These are phyloP conservation scores for Blastobotrys serpentis DNA, from an alignment of 1,139 yeast genomes.

Conservation along the genomic window DNA sequence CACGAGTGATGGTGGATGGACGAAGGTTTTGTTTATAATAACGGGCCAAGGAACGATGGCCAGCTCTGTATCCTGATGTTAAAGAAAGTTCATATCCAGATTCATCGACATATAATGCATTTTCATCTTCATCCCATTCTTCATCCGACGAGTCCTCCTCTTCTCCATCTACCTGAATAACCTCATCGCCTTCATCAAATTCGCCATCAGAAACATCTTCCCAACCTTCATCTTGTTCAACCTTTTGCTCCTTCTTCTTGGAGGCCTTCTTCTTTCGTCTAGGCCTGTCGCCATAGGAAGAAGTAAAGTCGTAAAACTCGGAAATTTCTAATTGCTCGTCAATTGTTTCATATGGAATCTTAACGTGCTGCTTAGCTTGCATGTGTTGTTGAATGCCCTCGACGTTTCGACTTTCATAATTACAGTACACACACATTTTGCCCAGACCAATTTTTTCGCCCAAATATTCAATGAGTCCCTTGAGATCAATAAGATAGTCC, in stretches of 20 bases:
- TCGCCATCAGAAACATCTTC: slow-evolving; percentile 37
- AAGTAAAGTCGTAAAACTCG: slow-evolving; percentile 81
- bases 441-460: slow-evolving; percentile 86
- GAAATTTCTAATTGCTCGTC: slow-evolving; percentile 79
- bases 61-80: slow-evolving; percentile 84
- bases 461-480: slow-evolving; percentile 70
- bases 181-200: slow-evolving; percentile 48
- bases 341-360: slow-evolving; percentile 81
- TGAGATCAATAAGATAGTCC: slow-evolving; percentile 62
- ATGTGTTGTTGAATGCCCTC: slow-evolving; percentile 93
- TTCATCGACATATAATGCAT: slow-evolving; percentile 48
- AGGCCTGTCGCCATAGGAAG: slow-evolving; percentile 49
- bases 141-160: slow-evolving; percentile 51
- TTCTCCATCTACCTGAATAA: slow-evolving; percentile 43
- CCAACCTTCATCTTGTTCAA: slow-evolving; percentile 26
- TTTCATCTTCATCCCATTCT: slow-evolving; percentile 44
- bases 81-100: slow-evolving; percentile 77
- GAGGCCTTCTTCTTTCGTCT: slow-evolving; percentile 22
- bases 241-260: slow-evolving; percentile 20
- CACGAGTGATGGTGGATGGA: slow-evolving; percentile 69
- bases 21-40: slow-evolving; percentile 82
- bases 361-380: slow-evolving; percentile 80
- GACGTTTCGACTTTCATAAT: slow-evolving; percentile 75
- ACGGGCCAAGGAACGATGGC: slow-evolving; percentile 84
- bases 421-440: slow-evolving; percentile 78